Conservation (phyloP, 2,329 filamentous ascomycete genomes). For the Colletotrichum trifolii region DNA sequence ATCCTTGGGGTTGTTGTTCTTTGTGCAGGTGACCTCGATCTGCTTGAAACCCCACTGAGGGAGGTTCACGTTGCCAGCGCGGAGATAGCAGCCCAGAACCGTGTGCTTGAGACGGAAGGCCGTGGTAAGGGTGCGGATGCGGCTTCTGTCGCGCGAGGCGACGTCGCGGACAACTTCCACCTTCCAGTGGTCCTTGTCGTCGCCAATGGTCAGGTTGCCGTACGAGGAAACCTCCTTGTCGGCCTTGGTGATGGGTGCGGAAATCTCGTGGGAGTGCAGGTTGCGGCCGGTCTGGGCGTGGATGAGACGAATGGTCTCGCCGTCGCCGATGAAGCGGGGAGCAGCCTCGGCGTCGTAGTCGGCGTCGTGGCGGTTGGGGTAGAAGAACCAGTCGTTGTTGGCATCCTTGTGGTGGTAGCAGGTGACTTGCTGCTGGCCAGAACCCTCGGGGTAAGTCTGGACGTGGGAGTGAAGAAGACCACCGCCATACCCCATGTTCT, state of each 20-base stretch:
- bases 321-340: slow-evolving; percentile 81
- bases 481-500: slow-evolving; percentile 99
- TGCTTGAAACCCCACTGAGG: slow-evolving; percentile 99
- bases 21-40: slow-evolving; percentile 95
- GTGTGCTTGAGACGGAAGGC: slow-evolving; percentile 89
- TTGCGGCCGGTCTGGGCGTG: slow-evolving; percentile 97
- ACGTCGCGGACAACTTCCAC: slow-evolving; percentile 93
- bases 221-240: slow-evolving; percentile 96
- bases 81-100: slow-evolving; percentile 88
- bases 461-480: slow-evolving; percentile 96
- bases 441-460: slow-evolving; percentile 95
- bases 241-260: slow-evolving; percentile 88
- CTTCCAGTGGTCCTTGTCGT: slow-evolving; percentile 98
- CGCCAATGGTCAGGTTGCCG: slow-evolving; percentile 93
- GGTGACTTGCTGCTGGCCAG: slow-evolving; percentile 93
- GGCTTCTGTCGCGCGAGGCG: slow-evolving; percentile 85
- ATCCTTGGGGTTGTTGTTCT: slow-evolving; percentile 91
- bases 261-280: slow-evolving; percentile 91
- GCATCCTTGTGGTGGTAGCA: slow-evolving; percentile 99
- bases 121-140: slow-evolving; percentile 90
- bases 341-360: slow-evolving; percentile 79
- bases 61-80: slow-evolving; percentile 94
- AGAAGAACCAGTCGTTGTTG: slow-evolving; percentile 99
- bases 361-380: slow-evolving; percentile 84
- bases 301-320: slow-evolving; percentile 84